phyloP scores from a whole-genome alignment of 306 rosid species.

The Herpetospermum pedunculosum region DNA sequence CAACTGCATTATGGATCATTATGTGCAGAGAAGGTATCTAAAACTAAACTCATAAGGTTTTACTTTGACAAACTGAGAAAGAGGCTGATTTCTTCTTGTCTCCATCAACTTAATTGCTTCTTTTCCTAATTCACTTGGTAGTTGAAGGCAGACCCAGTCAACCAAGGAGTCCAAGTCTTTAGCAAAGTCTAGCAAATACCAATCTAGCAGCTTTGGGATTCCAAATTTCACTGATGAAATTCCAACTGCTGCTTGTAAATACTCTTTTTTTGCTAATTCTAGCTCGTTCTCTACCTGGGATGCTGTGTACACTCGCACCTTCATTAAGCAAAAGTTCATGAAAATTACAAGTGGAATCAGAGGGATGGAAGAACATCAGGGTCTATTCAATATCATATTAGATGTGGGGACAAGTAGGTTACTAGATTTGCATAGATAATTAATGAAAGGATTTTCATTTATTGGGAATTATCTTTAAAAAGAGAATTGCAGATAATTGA shows the following conservation, averaged over 20 bases:
- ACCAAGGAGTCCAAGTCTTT: slow-evolving; percentile 83
- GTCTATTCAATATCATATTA: background rate
- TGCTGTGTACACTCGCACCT: slow-evolving; percentile 93
- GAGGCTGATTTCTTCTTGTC: slow-evolving; percentile 37
- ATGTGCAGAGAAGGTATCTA: slow-evolving; percentile 76
- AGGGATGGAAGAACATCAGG: background rate
- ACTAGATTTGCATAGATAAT: background rate
- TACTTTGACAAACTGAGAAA: slow-evolving; percentile 63
- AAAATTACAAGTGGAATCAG: background rate
- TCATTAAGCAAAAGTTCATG: slow-evolving; percentile 20
- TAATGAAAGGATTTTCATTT: background rate
- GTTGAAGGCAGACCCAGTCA: slow-evolving; percentile 89
- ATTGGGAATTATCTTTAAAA: background rate
- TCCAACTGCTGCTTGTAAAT: slow-evolving; percentile 70
- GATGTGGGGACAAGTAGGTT: background rate
- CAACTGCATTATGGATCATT: background rate
- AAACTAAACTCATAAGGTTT: slow-evolving; percentile 81
- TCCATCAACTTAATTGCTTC: slow-evolving; percentile 71
- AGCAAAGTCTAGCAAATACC: slow-evolving; percentile 83
- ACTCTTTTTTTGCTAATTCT: slow-evolving; percentile 80
- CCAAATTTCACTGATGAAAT: slow-evolving; percentile 53
- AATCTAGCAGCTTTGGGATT: slow-evolving; percentile 72
- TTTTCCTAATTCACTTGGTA: slow-evolving; percentile 78
- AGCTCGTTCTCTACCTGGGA: slow-evolving; percentile 72
- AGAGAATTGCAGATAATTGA: background rate